Base-by-base conservation (phyloP, 148 eudicot species). In the Chenopodium quinoa region DNA sequence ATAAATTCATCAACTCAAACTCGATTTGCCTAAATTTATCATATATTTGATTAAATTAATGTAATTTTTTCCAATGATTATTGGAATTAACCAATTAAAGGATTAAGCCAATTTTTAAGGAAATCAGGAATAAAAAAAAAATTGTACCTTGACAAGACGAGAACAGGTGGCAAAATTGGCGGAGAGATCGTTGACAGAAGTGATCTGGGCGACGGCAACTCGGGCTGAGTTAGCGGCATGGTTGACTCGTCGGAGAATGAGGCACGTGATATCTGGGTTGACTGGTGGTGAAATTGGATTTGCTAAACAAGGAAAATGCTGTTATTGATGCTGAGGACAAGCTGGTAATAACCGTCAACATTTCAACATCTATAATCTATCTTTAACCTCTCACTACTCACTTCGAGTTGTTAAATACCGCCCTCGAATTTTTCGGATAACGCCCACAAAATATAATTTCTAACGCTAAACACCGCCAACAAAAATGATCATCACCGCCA, bases 181-280 rank as follows among this genome's bases (percentile, higher is more conserved):
- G 84, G 90, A 87, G 75, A 92, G 87, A 71, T 94, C 94, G 78
- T 92, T 92, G 92, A 91, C 81, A 37, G 98, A 92, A 72, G 98
- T 94, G 94, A 94, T 94, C 90, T 94, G 96, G 74, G 94, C 98
- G 83, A 93, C 96, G 83, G 98, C 96, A 72, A 94, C 91, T 71
- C 93, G 89, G 75, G 89, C 87, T 70, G 92, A 84, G 83, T 83
- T 90, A 27, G 63, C 84, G 75, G 97, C 89, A 91, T 91, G 81
- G 78, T 79, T 83, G 87, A 83, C 56, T 82, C 85, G 78, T 47
- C 79, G 87, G 77, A 75, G 73, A 17, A 69, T 67, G 80, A 22
- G 23, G 84, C 74, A 63, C 80, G 84, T 25, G 79, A 52, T 20
- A 29, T 63, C 11, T 66, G 78, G 69, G 34, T 71, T 7, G 50